Conservation (phyloP, 1,139 yeast genomes). For the Lodderomyces parapsilosis region DNA sequence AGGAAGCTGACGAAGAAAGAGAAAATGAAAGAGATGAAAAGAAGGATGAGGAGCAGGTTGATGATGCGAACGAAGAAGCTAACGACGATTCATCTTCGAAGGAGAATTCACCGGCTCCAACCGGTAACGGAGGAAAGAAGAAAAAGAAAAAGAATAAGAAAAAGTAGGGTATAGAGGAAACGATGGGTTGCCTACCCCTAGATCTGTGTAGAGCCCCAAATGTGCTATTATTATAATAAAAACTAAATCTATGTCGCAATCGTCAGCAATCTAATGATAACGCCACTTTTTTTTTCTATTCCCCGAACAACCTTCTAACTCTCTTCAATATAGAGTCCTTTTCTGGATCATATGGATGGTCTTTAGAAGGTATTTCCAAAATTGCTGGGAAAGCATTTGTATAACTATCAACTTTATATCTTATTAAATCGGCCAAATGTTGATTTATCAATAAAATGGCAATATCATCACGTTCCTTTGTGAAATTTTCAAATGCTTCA, state of each 20-base stretch:
- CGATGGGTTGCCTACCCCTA: too few species aligned
- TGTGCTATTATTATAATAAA: too few species aligned
- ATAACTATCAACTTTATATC: constrained; percentile 78
- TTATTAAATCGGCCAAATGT: constrained; percentile 88
- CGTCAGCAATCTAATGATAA: too few species aligned
- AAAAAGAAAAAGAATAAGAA: constrained; percentile 19
- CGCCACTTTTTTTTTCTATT: constrained; percentile 42
- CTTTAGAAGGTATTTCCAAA: constrained; percentile 95
- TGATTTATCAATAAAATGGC: constrained; percentile 93
- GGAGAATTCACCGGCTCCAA: constrained; percentile 2
- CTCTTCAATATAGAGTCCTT: constrained; percentile 94
- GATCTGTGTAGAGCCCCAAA: too few species aligned
- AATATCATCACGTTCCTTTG: constrained; percentile 77
- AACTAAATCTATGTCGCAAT: too few species aligned
- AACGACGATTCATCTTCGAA: constrained; percentile 5
- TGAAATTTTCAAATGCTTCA: constrained; percentile 71
- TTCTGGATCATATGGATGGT: constrained; percentile 97
- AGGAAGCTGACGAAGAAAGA: constrained; percentile 3
- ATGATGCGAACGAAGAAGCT: constrained; percentile 23
- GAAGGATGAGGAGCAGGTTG: constrained; percentile 4
- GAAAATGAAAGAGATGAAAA: constrained; percentile 12
- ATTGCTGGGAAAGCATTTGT: constrained; percentile 95
- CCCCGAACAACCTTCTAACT: constrained; percentile 93
- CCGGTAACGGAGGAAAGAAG: constrained; percentile 9
- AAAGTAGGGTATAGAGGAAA: too few species aligned